Evolutionary conservation across 805 yeast genomes (phyloP), one percentile per base, ranked within the genome.

Genomic region (Yarrowia sp.): DNA sequence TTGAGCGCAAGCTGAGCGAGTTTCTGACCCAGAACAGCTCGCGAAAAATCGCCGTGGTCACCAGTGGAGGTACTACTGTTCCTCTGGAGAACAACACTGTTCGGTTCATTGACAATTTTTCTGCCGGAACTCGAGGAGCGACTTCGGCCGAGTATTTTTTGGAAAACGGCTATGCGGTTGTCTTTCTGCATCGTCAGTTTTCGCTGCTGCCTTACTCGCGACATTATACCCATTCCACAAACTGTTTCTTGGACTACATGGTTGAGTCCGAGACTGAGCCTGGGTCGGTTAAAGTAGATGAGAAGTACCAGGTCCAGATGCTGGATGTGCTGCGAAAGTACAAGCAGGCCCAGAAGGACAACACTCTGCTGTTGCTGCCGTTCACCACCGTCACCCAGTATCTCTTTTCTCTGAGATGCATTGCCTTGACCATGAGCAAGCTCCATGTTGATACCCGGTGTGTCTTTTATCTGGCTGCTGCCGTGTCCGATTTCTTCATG

Each of bases 51-150:
- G 98, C 87, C 0, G 79, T 94, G 53, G 96, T 94, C 3, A 95
- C 99, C 0, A 87, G 94, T 9, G 99, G 99, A 30, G 99, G 99
- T 24, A 95, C 99, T 0, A 94, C 98, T 0, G 99, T 95, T 0
- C 99, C 99, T 0, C 80, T 95, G 71, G 99, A 95, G 74, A 93
- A 92, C 78, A 95, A 95, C 75, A 95, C 99, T 0, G 99, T 95
- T 8, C 80, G 99, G 66, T 95, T 95, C 78, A 92, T 95, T 74
- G 99, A 95, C 78, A 95, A 95, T 75, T 95, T 95, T 77, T 88
- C 95, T 71, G 98, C 98, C 30, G 99, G 99, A 30, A 95, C 98
- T 0, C 85, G 99, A 77, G 99, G 99, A 68, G 96, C 99, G 4
- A 87, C 97, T 0, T 88, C 96, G 46, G 97, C 98, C 4, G 99